Conservation (phyloP, 1,284 basidiomycete species). For the Pholiota adiposa region DNA sequence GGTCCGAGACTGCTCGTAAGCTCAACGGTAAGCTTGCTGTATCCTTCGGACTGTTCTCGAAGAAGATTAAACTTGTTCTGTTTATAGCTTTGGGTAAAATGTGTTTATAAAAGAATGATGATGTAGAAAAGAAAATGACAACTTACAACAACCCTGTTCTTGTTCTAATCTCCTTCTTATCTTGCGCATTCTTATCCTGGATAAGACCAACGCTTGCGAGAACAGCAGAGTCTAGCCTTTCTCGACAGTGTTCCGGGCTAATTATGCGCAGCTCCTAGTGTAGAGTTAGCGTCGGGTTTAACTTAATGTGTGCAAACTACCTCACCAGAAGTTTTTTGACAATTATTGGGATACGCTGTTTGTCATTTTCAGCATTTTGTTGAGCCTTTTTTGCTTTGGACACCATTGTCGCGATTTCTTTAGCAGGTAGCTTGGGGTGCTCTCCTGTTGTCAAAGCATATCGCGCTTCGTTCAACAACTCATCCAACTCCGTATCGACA, state of each 20-base stretch:
- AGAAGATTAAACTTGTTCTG: constrained; percentile 99
- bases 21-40: constrained; percentile 89
- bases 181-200: constrained; percentile 60
- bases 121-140: constrained; percentile 2
- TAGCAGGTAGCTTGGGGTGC: constrained; percentile 27
- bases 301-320: constrained; percentile 14
- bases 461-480: constrained; percentile 63
- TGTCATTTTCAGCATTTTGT: constrained; percentile 62
- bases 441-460: constrained; percentile 39
- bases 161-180: constrained; percentile 78
- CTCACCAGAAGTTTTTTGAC: constrained; percentile 72
- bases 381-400: constrained; percentile 49
- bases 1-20: constrained; percentile 81
- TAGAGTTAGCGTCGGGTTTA: neutral
- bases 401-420: constrained; percentile 29
- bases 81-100: constrained; percentile 79
- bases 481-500: constrained; percentile 75
- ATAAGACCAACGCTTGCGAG: constrained; percentile 68
- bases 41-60: constrained; percentile 97
- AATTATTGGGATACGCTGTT: constrained; percentile 58
- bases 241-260: constrained; percentile 62
- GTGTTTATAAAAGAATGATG: constrained; percentile 15
- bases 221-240: constrained; percentile 70
- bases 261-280: constrained; percentile 58
- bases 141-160: constrained; percentile 82